Percentiles rank a stretch among this genome's conserved stretches.
These are phyloP conservation scores for Nicotiana attenuata DNA, from an alignment of 257 asterid species.

Conservation along the genomic window DNA sequence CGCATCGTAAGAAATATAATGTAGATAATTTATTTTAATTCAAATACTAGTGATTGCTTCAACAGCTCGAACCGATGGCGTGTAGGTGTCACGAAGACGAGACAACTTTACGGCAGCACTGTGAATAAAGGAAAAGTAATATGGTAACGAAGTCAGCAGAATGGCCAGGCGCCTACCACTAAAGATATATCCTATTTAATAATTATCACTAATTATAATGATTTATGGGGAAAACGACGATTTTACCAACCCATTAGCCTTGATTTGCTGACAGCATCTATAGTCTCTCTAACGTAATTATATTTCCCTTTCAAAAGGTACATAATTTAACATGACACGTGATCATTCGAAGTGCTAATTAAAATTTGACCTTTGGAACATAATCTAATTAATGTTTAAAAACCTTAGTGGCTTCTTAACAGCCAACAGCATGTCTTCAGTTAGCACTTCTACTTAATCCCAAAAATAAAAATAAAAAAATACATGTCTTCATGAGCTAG, in stretches of 20 bases:
- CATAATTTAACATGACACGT: neutral
- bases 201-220: neutral
- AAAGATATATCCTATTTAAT: neutral
- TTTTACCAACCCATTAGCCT: conserved; percentile 11
- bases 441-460: too few relatives aligned
- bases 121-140: conserved; percentile 2
- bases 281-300: neutral
- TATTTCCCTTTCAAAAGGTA: neutral
- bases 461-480: too few relatives aligned
- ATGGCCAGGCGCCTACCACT: neutral
- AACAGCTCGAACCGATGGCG: rapidly evolving
- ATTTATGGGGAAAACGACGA: neutral
- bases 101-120: neutral
- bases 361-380: conserved; percentile 1
- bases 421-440: neutral
- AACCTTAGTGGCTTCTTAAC: neutral
- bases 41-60: too few relatives aligned
- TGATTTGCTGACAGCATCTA: conserved; percentile 12
- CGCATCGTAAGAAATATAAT: too few relatives aligned
- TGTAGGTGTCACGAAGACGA: too few relatives aligned
- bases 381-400: neutral
- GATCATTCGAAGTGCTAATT: neutral
- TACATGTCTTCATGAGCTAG: neutral
- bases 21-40: too few relatives aligned
- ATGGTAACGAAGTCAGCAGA: neutral